phyloP scores from a whole-genome alignment of 257 asterid genomes.

The Perilla frutescens region DNA sequence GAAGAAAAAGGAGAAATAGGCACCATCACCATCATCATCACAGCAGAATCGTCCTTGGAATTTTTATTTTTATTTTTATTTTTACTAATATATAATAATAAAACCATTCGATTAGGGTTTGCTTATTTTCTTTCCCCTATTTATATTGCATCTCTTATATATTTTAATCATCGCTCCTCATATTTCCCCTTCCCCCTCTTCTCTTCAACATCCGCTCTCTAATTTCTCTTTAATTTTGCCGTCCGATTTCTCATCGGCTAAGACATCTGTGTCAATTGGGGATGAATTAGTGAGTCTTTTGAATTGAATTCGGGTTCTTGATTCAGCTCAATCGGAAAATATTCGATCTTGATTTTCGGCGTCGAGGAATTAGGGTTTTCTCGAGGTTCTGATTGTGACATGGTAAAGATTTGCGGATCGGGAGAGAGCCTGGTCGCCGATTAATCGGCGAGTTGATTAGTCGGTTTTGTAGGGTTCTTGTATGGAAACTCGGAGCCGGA shows the following conservation, averaged over 20 bases:
- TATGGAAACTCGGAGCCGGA: conserved; percentile 99
- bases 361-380: conserved; percentile 51
- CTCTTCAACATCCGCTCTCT: conserved; percentile 15
- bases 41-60: neutral
- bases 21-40: neutral
- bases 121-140: conserved; percentile 22
- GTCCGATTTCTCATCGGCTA: conserved; percentile 18
- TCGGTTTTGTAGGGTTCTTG: conserved; percentile 71
- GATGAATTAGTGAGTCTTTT: conserved; percentile 6
- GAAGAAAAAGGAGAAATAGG: neutral
- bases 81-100: neutral
- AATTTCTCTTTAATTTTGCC: neutral
- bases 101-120: conserved; percentile 46
- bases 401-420: conserved; percentile 56
- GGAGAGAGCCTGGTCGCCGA: conserved; percentile 74
- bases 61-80: neutral
- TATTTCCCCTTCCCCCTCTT: neutral
- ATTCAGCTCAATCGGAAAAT: conserved; percentile 46
- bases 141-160: conserved; percentile 17
- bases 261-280: conserved; percentile 4
- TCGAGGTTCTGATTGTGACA: conserved; percentile 41
- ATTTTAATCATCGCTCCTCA: conserved; percentile 14
- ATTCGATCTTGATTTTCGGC: conserved; percentile 37
- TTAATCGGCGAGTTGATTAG: conserved; percentile 82
- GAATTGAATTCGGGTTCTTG: conserved; percentile 29